These are phyloP conservation scores for Blastocrithidia nonstop DNA, from an alignment of 208 protist genomes.

Conservation along the genomic window DNA sequence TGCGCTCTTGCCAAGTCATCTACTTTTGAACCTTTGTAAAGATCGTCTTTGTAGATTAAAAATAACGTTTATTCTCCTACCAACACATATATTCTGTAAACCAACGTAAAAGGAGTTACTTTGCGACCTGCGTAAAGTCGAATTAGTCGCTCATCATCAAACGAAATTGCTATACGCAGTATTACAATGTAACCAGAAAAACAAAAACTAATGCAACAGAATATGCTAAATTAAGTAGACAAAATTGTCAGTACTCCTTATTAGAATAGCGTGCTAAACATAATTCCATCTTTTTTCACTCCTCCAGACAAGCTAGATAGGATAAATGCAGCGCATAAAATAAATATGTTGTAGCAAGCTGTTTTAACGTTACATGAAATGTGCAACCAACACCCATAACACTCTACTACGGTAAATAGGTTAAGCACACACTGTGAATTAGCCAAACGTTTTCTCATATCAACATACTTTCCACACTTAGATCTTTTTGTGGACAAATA, in stretches of 20 bases:
- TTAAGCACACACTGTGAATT: conserved; percentile 20
- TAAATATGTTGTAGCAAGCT: conserved; percentile 19
- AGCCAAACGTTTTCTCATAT: conserved; percentile 17
- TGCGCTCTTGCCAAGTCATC: too few relatives aligned
- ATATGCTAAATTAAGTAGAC: conserved; percentile 18
- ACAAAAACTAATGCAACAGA: conserved; percentile 5
- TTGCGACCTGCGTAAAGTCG: conserved; percentile 48
- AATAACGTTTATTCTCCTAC: conserved; percentile 23
- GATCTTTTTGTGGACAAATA: neutral
- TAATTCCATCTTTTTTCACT: conserved; percentile 38
- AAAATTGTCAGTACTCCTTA: conserved; percentile 33
- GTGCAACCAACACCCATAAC: neutral
- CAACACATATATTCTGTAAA: conserved; percentile 69
- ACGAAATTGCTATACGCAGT: conserved; percentile 25
- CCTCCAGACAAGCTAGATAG: conserved; percentile 82
- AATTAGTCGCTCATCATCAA: conserved; percentile 30
- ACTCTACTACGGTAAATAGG: too few relatives aligned
- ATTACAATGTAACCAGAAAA: conserved; percentile 9
- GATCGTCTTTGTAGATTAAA: too few relatives aligned
- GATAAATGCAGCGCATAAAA: conserved; percentile 51
- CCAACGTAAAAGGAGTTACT: conserved; percentile 57
- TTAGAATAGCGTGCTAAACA: conserved; percentile 13
- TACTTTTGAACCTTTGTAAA: too few relatives aligned
- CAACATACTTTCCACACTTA: conserved; percentile 58
- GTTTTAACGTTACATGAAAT: neutral